Evolutionary conservation across 257 asterid species (phyloP).

Genomic region (Solanum gandarillasii): DNA sequence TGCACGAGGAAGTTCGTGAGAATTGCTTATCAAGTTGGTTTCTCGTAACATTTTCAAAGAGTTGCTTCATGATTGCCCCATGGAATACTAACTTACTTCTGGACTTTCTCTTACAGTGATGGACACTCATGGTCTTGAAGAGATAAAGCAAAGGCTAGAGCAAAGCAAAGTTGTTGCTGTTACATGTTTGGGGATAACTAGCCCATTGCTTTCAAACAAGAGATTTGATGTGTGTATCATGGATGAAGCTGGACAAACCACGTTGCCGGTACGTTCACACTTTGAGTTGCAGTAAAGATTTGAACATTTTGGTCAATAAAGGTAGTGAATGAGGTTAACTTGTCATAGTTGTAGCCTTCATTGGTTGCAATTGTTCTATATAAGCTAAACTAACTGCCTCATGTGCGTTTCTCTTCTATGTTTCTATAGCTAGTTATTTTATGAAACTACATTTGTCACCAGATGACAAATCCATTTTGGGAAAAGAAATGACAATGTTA

Average conservation of each 20-base stretch:
- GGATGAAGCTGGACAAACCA: constrained; percentile 99
- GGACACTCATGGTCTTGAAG: constrained; percentile 46
- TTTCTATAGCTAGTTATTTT: neutral
- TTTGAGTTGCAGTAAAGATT: neutral
- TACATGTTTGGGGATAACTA: constrained; percentile 89
- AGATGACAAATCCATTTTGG: neutral
- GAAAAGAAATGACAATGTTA: constrained; percentile 1
- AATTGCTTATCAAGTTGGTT: constrained; percentile 69
- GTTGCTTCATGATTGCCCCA: neutral
- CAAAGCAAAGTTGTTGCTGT: constrained; percentile 69
- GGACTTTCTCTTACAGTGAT: constrained; percentile 31
- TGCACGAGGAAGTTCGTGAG: constrained; percentile 67
- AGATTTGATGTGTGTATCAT: constrained; percentile 91
- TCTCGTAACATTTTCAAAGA: neutral
- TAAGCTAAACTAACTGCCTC: neutral
- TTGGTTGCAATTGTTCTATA: neutral
- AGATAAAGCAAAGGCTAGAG: constrained; percentile 58
- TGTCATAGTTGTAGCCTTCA: neutral
- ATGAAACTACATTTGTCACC: neutral
- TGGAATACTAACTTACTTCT: constrained; percentile 3
- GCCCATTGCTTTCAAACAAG: constrained; percentile 78
- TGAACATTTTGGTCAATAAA: neutral
- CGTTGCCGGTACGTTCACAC: constrained; percentile 59
- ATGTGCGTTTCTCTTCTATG: neutral
- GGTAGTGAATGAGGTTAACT: neutral